phyloP scores from a whole-genome alignment of 176 grass and related monocot species.

The Bonia amplexicaulis region DNA sequence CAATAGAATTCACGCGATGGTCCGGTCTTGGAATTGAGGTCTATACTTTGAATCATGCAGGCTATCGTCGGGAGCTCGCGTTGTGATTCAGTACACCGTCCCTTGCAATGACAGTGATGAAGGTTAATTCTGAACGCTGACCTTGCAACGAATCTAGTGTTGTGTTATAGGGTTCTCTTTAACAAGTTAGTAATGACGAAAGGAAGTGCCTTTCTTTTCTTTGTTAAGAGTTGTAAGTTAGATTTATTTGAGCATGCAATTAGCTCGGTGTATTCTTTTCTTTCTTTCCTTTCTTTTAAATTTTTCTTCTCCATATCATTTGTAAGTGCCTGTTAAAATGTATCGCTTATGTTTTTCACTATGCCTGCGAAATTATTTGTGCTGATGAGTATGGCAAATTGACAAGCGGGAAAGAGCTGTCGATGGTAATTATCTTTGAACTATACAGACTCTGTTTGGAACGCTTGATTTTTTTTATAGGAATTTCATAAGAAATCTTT shows the following conservation, averaged over 20 bases:
- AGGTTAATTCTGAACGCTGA: slow-evolving; percentile 10
- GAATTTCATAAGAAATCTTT: too few species aligned
- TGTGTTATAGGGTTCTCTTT: background rate
- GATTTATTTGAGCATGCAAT: background rate
- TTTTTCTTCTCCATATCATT: background rate
- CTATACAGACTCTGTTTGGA: too few species aligned
- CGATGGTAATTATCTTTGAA: too few species aligned
- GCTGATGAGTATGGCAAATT: background rate
- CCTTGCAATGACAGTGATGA: slow-evolving; percentile 51
- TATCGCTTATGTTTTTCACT: background rate
- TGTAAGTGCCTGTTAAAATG: slow-evolving; percentile 23
- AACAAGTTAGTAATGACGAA: background rate
- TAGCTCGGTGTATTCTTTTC: background rate
- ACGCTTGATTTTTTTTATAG: too few species aligned
- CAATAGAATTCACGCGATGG: background rate
- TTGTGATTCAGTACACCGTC: slow-evolving; percentile 73
- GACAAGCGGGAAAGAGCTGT: background rate
- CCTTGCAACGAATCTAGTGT: background rate
- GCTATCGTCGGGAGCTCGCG: slow-evolving; percentile 76
- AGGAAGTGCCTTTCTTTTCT: background rate
- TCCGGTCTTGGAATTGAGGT: slow-evolving; percentile 20
- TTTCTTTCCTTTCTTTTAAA: background rate
- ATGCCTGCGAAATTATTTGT: background rate
- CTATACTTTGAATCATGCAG: slow-evolving; percentile 34
- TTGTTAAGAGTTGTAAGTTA: slow-evolving; percentile 17